These are phyloP conservation scores for Hansenula lynferdii DNA, from an alignment of 1,139 yeast species.

Conservation along the genomic window DNA sequence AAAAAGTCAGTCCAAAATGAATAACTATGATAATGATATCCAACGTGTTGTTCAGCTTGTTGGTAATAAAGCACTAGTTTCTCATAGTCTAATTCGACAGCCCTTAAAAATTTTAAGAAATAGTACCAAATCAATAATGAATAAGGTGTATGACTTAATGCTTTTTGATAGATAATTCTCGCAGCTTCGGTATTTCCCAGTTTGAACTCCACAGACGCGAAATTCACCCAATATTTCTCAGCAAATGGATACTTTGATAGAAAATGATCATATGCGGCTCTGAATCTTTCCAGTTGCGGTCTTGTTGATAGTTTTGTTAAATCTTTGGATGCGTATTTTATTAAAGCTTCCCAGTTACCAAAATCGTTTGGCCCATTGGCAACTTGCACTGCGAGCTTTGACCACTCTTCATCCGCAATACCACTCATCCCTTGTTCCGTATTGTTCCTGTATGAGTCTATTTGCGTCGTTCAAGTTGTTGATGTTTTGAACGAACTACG, in stretches of 20 bases:
- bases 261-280: slow-evolving; percentile 51
- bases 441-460: too few species aligned
- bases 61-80: slow-evolving; percentile 48
- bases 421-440: not conserved
- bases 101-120: slow-evolving; percentile 53
- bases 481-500: too few species aligned
- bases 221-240: slow-evolving; percentile 78
- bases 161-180: slow-evolving; percentile 46
- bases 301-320: slow-evolving; percentile 41
- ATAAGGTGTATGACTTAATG: slow-evolving; percentile 44
- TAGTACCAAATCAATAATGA: slow-evolving; percentile 72
- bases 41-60: slow-evolving; percentile 56
- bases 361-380: slow-evolving; percentile 42
- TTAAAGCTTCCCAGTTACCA: slow-evolving; percentile 43
- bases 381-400: slow-evolving; percentile 17
- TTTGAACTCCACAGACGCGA: slow-evolving; percentile 61
- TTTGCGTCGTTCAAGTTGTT: too few species aligned
- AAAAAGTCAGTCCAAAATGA: slow-evolving; percentile 75
- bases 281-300: slow-evolving; percentile 36
- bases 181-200: slow-evolving; percentile 52
- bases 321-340: slow-evolving; percentile 31
- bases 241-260: slow-evolving; percentile 61
- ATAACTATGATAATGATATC: slow-evolving; percentile 67
- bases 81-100: slow-evolving; percentile 28
- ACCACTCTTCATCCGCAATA: slow-evolving; percentile 15